Base-by-base conservation (phyloP, 805 yeast species). In the Metschnikowia lachancei region DNA sequence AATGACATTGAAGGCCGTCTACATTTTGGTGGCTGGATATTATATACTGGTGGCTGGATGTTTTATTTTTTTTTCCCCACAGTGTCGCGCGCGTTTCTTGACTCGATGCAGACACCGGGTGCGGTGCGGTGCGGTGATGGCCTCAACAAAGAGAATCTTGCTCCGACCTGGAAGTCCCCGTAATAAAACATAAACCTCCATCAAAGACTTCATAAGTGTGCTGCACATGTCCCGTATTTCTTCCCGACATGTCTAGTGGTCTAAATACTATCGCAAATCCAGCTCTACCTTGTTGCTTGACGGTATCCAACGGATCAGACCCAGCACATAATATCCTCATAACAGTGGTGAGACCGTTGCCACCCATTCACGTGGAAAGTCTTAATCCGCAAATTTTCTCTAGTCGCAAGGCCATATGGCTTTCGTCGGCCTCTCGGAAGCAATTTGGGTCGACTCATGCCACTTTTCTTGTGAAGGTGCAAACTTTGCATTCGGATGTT, bases 31-130 rank as follows among this genome's bases (percentile, higher is more conserved):
- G 32, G 32, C 16, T 29, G 32, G 16, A 29, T 5, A 12, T 29
- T 4, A 6, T 12, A 4, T 12, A 12, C 32, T 12, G 14, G 32
- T 29, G 24, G 24, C 24, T 22, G 24, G 24, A 22, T 22, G 8
- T 22, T 22, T 11, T 29, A 6, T 29, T 6, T 12, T 29, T 10
- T 19, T n/a, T 31, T 30, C 29, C 36, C 28, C 35, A 28, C 39
- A 34, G 45, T 13, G 35, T n/a, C 36, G 45, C 40, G 41, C 32
- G 35, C 51, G 24, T 22, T n/a, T 50, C 28, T 46, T 54, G n/a
- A 35, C 34, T 54, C 59, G 33, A 35, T 35, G 39, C 34, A 29
- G 43, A 9, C 24, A 22, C 24, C 24, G 24, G 24, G 24, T 22
- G 24, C 11, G 26, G n/a, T 26, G 4, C 26, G 20, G 40, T 26